Base-by-base conservation (phyloP, 192 early-diverging fungal species). In the Funneliformis mosseae region DNA sequence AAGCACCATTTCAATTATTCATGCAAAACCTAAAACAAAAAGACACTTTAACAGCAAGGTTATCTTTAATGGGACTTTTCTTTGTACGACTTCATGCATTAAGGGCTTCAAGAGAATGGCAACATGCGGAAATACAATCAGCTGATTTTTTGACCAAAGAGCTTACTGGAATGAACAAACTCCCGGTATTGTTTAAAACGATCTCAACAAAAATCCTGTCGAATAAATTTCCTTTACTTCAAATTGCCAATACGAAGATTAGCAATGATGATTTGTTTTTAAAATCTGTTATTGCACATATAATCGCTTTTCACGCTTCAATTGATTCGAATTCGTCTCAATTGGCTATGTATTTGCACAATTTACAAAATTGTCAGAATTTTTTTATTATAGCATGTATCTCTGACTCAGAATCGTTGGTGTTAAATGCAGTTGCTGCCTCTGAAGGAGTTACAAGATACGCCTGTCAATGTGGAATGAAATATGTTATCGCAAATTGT, bases 211-310 rank as follows among this genome's bases (percentile, higher is more conserved):
- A 43, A 25, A 16, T 81, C 8, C 18, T 81, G 8, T 28, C 12
- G 8, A 78, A 81, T 75, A 39, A 45, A 0, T 60, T 64, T 3
- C n/a, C 60, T 42, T 66, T 81, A 28, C 39, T 81, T 11, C 73
- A 61, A n/a, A n/a, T 81, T 39, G 4, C 0, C 9, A 63, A 66
- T 67, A 2, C 10, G 0, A 21, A 16, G 23, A 62, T 23, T 16
- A 25, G 10, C 39, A 66, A 81, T 33, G 28, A 8, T 5, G 61
- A 74, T 12, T 81, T 81, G 27, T 3, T 81, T 12, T 14, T 77
- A 27, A 59, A 66, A 76, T 81, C 62, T 14, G 75, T 81, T 8
- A 59, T 81, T 38, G 21, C 23, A n/a, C 74, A 81, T 48, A 67
- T 78, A 12, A 63, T 77, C 38, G 60, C 70, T 27, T n/a, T 81